Conservation (phyloP, 768 basidiomycete species). For the Pleurotus pulmonarius region DNA sequence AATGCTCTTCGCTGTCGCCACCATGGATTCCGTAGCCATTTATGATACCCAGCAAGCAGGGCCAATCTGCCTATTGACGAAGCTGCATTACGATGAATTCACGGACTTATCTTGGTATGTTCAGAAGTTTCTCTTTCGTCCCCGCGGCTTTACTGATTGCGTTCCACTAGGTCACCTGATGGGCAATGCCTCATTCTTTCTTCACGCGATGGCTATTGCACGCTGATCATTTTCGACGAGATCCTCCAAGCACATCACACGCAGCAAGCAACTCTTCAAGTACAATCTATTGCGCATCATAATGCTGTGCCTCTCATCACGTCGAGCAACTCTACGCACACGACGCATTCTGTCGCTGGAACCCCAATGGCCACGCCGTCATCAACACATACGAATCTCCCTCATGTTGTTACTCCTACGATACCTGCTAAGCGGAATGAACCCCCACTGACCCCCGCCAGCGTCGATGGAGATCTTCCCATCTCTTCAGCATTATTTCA, state of each 20-base stretch:
- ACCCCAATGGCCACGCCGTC: conserved; percentile 35
- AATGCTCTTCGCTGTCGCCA: conserved; percentile 92
- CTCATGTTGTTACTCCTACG: conserved; percentile 14
- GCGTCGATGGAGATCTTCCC: conserved; percentile 39
- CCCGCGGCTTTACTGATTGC: too few relatives aligned
- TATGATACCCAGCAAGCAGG: conserved; percentile 97
- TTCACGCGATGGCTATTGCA: conserved; percentile 96
- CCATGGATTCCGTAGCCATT: conserved; percentile 92
- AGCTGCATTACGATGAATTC: conserved; percentile 96
- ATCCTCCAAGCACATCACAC: conserved; percentile 84
- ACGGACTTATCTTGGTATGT: conserved; percentile 94
- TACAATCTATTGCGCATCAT: conserved; percentile 87
- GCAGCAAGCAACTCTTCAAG: conserved; percentile 87
- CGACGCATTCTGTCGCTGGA: conserved; percentile 23
- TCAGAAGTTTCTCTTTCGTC: neutral
- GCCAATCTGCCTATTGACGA: conserved; percentile 88
- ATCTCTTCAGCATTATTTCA: neutral
- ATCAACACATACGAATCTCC: conserved; percentile 26
- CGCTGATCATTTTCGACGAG: conserved; percentile 92
- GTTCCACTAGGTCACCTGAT: conserved; percentile 78
- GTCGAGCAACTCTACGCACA: conserved; percentile 20
- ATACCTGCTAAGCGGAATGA: conserved; percentile 37
- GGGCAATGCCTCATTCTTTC: conserved; percentile 91
- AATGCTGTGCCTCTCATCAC: conserved; percentile 64
- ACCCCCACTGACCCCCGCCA: conserved; percentile 47